A percentile compares a stretch with the other conserved stretches of the same genome.
These are phyloP conservation scores for Inonotus hispidus DNA, from an alignment of 1,284 basidiomycete genomes.

Conservation along the genomic window DNA sequence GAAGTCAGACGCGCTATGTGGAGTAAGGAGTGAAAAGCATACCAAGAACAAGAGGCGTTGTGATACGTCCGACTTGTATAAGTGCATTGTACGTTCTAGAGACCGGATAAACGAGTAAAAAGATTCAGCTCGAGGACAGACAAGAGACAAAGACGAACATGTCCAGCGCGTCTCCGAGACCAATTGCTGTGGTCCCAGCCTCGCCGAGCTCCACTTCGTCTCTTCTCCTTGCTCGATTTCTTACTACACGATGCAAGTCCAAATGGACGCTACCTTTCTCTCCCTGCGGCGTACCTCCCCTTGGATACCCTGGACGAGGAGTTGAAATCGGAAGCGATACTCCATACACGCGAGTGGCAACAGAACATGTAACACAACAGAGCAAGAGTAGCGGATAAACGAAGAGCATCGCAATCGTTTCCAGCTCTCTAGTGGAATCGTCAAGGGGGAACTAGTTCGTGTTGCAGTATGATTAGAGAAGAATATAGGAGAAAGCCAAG, in stretches of 20 bases:
- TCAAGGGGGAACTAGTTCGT: background rate
- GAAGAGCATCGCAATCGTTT: background rate
- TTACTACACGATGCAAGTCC: background rate
- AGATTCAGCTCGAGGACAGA: background rate
- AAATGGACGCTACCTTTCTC: background rate
- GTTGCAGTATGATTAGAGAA: background rate
- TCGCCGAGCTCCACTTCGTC: slow-evolving; percentile 20
- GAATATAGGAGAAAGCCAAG: background rate
- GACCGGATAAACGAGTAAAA: background rate
- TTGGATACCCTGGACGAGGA: background rate
- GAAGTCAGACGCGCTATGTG: background rate
- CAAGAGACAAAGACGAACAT: slow-evolving; percentile 34
- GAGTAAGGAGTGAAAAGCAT: slow-evolving; percentile 11
- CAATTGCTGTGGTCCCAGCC: slow-evolving; percentile 25
- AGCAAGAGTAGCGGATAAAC: background rate
- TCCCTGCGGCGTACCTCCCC: background rate
- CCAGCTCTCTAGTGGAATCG: slow-evolving; percentile 3
- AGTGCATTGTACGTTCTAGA: slow-evolving; percentile 43
- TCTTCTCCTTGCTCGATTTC: background rate
- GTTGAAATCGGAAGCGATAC: background rate
- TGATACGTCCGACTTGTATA: slow-evolving; percentile 36
- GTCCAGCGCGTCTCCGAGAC: slow-evolving; percentile 41
- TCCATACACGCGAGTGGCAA: background rate
- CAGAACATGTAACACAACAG: background rate
- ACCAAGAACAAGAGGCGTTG: slow-evolving; percentile 42